These are phyloP conservation scores for Naganishia liquefaciens DNA, from an alignment of 1,284 basidiomycete genomes.

Conservation along the genomic window DNA sequence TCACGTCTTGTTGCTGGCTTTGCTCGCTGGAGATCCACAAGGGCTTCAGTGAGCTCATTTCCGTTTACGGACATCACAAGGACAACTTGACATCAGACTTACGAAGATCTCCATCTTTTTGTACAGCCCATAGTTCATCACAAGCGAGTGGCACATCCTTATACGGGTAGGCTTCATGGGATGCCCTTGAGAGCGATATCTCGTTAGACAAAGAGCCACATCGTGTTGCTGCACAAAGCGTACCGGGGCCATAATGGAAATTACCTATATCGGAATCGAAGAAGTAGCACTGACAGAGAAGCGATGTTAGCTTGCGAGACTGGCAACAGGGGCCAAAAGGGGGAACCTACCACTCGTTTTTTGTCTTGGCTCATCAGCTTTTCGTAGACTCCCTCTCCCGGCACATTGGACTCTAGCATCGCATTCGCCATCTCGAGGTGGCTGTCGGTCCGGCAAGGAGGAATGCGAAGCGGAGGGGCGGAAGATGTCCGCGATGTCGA, in stretches of 20 bases:
- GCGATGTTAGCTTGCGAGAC: background rate
- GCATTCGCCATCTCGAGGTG: conserved; percentile 10
- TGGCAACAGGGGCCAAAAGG: background rate
- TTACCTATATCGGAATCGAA: conserved; percentile 98
- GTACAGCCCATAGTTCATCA: conserved; percentile 98
- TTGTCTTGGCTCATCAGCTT: conserved; percentile 74
- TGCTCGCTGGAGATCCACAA: conserved; percentile 66
- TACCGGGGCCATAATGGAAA: conserved; percentile 96
- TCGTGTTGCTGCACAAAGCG: conserved; percentile 61
- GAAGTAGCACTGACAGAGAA: conserved; percentile 76
- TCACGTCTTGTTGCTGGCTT: conserved; percentile 99
- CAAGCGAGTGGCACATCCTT: conserved; percentile 98
- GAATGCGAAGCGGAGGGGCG: background rate
- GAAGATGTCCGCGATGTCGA: background rate
- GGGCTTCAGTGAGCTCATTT: background rate
- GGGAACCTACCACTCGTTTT: conserved; percentile 77
- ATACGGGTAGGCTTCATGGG: conserved; percentile 94
- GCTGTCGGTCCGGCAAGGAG: background rate
- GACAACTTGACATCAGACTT: conserved; percentile 48
- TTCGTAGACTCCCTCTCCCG: conserved; percentile 56
- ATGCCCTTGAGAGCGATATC: conserved; percentile 42
- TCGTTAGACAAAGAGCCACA: conserved; percentile 23
- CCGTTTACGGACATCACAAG: background rate
- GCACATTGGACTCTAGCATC: conserved; percentile 23
- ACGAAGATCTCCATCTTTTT: conserved; percentile 98